Evolutionary conservation across 108 stramenopile genomes (phyloP).

Genomic region (Cyclotella choctawhatcheeana): DNA sequence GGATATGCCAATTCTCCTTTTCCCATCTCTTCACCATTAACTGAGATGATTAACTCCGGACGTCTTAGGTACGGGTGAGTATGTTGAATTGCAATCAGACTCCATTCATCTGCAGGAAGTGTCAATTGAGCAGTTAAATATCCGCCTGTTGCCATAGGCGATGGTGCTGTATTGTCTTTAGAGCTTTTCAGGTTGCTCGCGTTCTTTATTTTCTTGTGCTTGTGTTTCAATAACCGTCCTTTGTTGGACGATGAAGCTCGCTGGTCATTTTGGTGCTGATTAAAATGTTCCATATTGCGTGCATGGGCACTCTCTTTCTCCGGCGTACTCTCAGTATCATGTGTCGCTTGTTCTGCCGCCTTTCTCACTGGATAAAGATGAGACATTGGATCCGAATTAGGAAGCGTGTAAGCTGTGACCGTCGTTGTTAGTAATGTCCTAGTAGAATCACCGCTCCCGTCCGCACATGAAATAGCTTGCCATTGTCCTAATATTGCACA

Average conservation of each 20-base stretch:
- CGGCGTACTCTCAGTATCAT: background rate
- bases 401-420: conserved; percentile 52
- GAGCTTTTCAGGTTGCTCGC: background rate
- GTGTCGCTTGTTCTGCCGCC: background rate
- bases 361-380: conserved; percentile 23
- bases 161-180: background rate
- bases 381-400: conserved; percentile 37
- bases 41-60: conserved; percentile 74
- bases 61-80: conserved; percentile 85
- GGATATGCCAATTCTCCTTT: conserved; percentile 80
- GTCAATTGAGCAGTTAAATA: conserved; percentile 64
- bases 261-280: conserved; percentile 19
- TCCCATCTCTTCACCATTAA: conserved; percentile 72
- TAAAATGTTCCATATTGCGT: conserved; percentile 33
- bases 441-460: background rate
- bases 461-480: conserved; percentile 27
- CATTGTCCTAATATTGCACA: conserved; percentile 68
- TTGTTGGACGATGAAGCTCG: conserved; percentile 4
- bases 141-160: conserved; percentile 10
- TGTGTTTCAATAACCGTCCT: conserved; percentile 13
- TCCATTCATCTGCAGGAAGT: conserved; percentile 72
- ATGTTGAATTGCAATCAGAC: conserved; percentile 76
- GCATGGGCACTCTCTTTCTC: conserved; percentile 27
- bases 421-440: conserved; percentile 44
- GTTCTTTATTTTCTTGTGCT: conserved; percentile 20